Evolutionary conservation across 495 filamentous ascomycete species (phyloP).

Genomic region (Penicillium psychrofluorescens): DNA sequence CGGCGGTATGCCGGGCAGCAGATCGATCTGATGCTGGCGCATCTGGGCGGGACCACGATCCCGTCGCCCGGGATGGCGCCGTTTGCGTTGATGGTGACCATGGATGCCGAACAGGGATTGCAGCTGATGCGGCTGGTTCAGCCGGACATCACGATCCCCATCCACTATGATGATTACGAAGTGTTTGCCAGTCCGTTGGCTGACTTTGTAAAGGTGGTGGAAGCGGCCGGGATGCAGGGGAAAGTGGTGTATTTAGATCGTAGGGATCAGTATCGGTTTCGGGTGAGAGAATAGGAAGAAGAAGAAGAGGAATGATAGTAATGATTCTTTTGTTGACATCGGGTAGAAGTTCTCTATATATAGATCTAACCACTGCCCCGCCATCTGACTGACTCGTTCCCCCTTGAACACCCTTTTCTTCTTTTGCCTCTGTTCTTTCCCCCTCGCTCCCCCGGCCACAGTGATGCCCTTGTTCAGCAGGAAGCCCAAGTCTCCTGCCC

Average conservation of each 20-base stretch:
- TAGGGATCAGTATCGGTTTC: constrained; percentile 51
- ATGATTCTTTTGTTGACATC: constrained; percentile 1
- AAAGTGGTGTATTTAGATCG: constrained; percentile 57
- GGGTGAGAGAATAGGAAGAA: constrained; percentile 20
- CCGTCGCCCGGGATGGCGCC: constrained; percentile 49
- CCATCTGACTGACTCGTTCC: background rate
- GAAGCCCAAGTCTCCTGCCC: constrained; percentile 18
- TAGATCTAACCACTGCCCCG: constrained; percentile 2
- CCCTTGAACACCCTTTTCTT: background rate
- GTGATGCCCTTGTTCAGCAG: constrained; percentile 27
- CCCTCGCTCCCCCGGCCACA: background rate
- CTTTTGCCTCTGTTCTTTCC: background rate
- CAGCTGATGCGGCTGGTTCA: constrained; percentile 52
- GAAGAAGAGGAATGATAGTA: too few relatives aligned
- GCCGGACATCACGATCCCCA: constrained; percentile 59
- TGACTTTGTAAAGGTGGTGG: constrained; percentile 54
- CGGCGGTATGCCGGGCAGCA: constrained; percentile 36
- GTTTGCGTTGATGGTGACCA: constrained; percentile 56
- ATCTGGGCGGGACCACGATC: constrained; percentile 60
- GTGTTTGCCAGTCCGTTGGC: constrained; percentile 51
- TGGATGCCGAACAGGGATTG: constrained; percentile 61
- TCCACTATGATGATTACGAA: constrained; percentile 65
- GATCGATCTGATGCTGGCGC: constrained; percentile 65
- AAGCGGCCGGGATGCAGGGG: constrained; percentile 39
- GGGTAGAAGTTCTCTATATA: constrained; percentile 1